Percentiles rank a stretch among this genome's conserved stretches.
Conservation (phyloP, 2,329 filamentous ascomycete species). For the Sarocladiaceae sp. region DNA sequence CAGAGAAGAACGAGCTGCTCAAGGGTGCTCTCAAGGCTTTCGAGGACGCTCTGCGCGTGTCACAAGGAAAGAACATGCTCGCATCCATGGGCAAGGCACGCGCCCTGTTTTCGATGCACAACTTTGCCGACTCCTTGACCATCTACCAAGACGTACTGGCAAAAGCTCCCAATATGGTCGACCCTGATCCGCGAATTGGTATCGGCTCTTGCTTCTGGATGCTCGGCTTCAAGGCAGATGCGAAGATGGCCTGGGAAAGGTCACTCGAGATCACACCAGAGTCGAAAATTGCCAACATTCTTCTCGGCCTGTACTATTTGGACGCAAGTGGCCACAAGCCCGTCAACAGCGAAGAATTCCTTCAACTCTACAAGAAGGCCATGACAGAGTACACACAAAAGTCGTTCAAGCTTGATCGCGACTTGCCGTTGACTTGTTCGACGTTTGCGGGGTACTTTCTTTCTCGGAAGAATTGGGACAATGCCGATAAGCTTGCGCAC, state of each 20-base stretch:
- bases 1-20: slow-evolving; percentile 73
- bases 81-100: slow-evolving; percentile 87
- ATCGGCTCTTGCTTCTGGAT: slow-evolving; percentile 98
- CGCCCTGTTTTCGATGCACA: slow-evolving; percentile 79
- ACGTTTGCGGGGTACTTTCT: slow-evolving; percentile 91
- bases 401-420: slow-evolving; percentile 89
- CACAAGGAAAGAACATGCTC: slow-evolving; percentile 84
- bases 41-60: slow-evolving; percentile 85
- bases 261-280: slow-evolving; percentile 75
- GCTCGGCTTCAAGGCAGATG: slow-evolving; percentile 88
- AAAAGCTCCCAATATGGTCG: slow-evolving; percentile 81
- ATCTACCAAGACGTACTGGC: slow-evolving; percentile 83
- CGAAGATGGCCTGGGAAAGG: slow-evolving; percentile 85
- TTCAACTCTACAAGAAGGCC: slow-evolving; percentile 80
- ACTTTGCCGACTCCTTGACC: slow-evolving; percentile 77
- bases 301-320: slow-evolving; percentile 86
- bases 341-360: slow-evolving; percentile 80
- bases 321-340: slow-evolving; percentile 79
- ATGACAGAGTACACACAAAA: slow-evolving; percentile 94
- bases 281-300: slow-evolving; percentile 85
- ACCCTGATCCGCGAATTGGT: slow-evolving; percentile 92
- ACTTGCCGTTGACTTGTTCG: slow-evolving; percentile 82
- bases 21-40: slow-evolving; percentile 88
- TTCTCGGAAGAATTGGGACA: slow-evolving; percentile 71
- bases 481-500: slow-evolving; percentile 81